phyloP scores from a whole-genome alignment of 1,284 basidiomycete genomes.

The Puccinia coronata region DNA sequence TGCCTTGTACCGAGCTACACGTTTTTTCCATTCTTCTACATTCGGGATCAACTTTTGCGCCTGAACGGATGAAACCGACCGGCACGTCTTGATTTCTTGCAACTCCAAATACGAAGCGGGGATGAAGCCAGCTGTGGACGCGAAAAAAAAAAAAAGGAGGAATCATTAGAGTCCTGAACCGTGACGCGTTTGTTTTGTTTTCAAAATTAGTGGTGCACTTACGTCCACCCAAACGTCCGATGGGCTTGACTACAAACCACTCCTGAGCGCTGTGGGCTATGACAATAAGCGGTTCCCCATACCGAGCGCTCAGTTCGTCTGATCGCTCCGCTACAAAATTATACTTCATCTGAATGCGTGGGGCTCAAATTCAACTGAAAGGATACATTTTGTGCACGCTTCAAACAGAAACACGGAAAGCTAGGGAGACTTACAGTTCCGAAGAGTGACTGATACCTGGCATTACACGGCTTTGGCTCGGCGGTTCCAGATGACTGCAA shows the following conservation, averaged over 20 bases:
- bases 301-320: conserved; percentile 30
- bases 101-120: conserved; percentile 16
- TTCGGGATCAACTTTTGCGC: conserved; percentile 5
- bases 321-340: conserved; percentile 34
- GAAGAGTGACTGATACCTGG: conserved; percentile 13
- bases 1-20: conserved; percentile 10
- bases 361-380: neutral
- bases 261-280: conserved; percentile 62
- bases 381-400: neutral
- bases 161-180: neutral
- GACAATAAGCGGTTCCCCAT: conserved; percentile 62
- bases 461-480: neutral
- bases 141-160: neutral
- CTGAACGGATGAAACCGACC: neutral
- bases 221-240: conserved; percentile 45
- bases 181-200: no score
- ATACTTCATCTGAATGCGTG: conserved; percentile 18
- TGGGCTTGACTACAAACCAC: conserved; percentile 57
- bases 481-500: conserved; percentile 12
- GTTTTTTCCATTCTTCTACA: conserved; percentile 30
- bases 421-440: conserved; percentile 11
- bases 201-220: neutral
- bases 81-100: conserved; percentile 2
- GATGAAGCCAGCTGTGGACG: conserved; percentile 23
- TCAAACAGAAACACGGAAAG: no score